phyloP scores from a whole-genome alignment of 805 yeast species.

The Lipomyces kockii region DNA sequence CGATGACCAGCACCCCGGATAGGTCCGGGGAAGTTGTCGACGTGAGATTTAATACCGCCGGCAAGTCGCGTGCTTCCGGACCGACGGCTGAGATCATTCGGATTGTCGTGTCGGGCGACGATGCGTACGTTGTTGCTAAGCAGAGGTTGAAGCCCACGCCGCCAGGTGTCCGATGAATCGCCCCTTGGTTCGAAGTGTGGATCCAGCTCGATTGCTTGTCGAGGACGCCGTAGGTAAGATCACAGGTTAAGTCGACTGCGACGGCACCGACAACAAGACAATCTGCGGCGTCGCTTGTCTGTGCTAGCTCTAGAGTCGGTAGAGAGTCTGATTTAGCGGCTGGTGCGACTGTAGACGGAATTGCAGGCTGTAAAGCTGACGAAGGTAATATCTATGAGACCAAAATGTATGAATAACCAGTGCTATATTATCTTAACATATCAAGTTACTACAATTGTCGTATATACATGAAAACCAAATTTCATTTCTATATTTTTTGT shows the following conservation, averaged over 20 bases:
- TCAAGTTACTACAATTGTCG: neutral
- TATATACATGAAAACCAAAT: neutral
- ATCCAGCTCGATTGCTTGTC: conserved; percentile 39
- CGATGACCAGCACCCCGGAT: conserved; percentile 37
- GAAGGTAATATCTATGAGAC: neutral
- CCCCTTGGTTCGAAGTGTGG: conserved; percentile 77
- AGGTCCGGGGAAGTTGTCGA: conserved; percentile 14
- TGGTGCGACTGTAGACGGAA: neutral
- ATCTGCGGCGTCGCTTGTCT: conserved; percentile 7
- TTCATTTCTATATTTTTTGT: neutral
- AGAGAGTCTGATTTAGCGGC: neutral
- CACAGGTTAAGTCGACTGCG: conserved; percentile 72
- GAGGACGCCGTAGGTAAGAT: conserved; percentile 25
- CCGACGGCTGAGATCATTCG: conserved; percentile 66
- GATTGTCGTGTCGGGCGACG: conserved; percentile 7
- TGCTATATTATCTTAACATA: neutral
- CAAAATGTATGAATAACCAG: neutral
- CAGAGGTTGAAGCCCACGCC: conserved; percentile 87
- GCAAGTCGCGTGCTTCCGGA: conserved; percentile 49
- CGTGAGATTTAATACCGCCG: conserved; percentile 22
- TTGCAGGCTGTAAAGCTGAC: neutral
- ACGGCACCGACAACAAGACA: conserved; percentile 67
- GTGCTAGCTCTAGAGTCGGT: neutral
- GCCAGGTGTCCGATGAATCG: conserved; percentile 62
- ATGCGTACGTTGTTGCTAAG: conserved; percentile 57